phyloP scores from a whole-genome alignment of 768 basidiomycete genomes.

The Cystobasidium onofrii region DNA sequence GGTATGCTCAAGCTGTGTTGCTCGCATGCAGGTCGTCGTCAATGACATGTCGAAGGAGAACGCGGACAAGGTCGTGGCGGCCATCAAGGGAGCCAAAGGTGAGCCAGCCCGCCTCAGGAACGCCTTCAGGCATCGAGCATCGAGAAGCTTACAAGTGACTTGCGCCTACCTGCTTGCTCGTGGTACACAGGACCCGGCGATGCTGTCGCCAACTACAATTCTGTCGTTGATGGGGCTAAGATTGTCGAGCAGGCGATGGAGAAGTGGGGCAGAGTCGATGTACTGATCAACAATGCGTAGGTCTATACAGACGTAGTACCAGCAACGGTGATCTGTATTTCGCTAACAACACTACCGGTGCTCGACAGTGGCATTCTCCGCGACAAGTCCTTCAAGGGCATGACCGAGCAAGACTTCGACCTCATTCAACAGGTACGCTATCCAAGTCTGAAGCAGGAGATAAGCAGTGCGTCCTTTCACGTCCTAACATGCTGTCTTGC shows the following conservation, averaged over 20 bases:
- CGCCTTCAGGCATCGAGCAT: not conserved
- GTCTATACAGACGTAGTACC: conserved; percentile 48
- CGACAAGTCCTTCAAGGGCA: conserved; percentile 72
- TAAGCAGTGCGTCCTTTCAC: too few relatives aligned
- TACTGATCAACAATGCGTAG: conserved; percentile 64
- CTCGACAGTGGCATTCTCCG: conserved; percentile 39
- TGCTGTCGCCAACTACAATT: conserved; percentile 77
- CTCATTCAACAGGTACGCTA: conserved; percentile 36
- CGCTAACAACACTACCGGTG: conserved; percentile 1
- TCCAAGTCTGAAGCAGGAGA: too few relatives aligned
- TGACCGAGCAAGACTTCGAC: conserved; percentile 62
- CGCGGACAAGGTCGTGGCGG: conserved; percentile 83
- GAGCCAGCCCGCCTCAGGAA: not conserved
- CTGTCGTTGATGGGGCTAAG: conserved; percentile 73
- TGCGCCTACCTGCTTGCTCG: too few relatives aligned
- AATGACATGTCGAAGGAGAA: conserved; percentile 84
- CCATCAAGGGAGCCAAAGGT: conserved; percentile 57
- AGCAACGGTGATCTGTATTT: not conserved
- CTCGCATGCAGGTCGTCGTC: conserved; percentile 60
- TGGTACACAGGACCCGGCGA: conserved; percentile 66
- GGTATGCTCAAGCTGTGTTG: not conserved
- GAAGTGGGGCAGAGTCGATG: conserved; percentile 69
- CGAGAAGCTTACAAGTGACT: not conserved
- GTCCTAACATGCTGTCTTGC: too few relatives aligned
- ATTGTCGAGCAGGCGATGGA: conserved; percentile 80